Base-by-base conservation (phyloP, 108 stramenopile species). In the Tribonema minus region DNA sequence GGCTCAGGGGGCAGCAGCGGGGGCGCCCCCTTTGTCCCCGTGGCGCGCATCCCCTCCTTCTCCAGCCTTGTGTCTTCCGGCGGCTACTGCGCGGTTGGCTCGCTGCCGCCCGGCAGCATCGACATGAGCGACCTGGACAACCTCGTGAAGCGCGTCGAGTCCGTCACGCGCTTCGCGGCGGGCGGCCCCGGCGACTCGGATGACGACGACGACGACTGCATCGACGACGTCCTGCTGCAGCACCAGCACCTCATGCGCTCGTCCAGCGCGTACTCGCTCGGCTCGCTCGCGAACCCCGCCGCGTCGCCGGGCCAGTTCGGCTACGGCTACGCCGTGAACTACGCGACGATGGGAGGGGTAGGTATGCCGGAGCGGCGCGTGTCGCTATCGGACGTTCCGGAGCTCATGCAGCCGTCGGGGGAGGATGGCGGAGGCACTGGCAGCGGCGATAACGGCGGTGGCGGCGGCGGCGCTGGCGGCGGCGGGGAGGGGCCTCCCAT, bases 111-210 rank as follows among this genome's bases (percentile, higher is more conserved):
- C 5, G 66, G 41, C 27, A 59, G 20, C 58, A 76, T 76, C 58
- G 75, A 76, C 66, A 67, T 76, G 65, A 66, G 64, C 30, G 75
- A 76, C 66, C 25, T 76, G 46, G 61, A 76, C 66, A 76, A 76
- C 27, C 65, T 76, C 58, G 75, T 76, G 28, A 76, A 76, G 54
- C 64, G 75, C 5, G 75, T 76, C 28, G 75, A 76, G 46, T 62
- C 61, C 75, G 66, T 41, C 3, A 67, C 38, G 30, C 64, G 61
- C 35, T 37, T 76, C 28, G 65, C 75, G 37, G 64, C 65, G 30
- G n/a, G n/a, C n/a, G n/a, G n/a, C n/a, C n/a, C n/a, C n/a, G n/a
- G n/a, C n/a, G n/a, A n/a, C n/a, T 36, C 46, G 0, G 46, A 41
- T 41, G 66, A 76, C 58, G 75, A 76, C 33, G 66, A 67, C 58